A percentile compares a stretch with the other conserved stretches of the same genome.
Conservation (phyloP, 2,329 filamentous ascomycete species). For the Aspergillus bombycis region DNA sequence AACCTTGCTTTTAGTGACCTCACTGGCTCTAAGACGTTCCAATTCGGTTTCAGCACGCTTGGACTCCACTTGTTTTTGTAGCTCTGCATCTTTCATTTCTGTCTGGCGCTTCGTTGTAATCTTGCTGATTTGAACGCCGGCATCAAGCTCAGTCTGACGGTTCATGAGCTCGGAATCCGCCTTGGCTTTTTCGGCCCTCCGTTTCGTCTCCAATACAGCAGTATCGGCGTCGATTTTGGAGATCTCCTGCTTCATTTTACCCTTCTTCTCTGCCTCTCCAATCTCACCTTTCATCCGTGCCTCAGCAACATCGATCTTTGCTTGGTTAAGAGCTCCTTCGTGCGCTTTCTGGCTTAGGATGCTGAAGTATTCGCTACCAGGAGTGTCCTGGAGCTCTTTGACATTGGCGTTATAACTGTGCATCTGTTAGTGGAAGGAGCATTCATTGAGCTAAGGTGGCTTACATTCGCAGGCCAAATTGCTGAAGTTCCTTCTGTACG, state of each 20-base stretch:
- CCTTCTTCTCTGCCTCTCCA: conserved; percentile 72
- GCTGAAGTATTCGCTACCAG: conserved; percentile 79
- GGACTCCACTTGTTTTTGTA: conserved; percentile 76
- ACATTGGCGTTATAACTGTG: conserved; percentile 71
- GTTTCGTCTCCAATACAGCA: conserved; percentile 80
- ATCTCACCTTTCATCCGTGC: conserved; percentile 64
- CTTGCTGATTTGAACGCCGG: conserved; percentile 74
- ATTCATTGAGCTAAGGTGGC: conserved; percentile 5
- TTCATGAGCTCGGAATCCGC: conserved; percentile 78
- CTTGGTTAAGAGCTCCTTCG: conserved; percentile 82
- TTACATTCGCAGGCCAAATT: conserved; percentile 77
- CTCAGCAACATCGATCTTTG: conserved; percentile 64
- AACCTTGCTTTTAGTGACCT: conserved; percentile 73
- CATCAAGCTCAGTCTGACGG: conserved; percentile 70
- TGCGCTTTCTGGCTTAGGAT: conserved; percentile 82
- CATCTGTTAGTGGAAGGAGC: conserved; percentile 6
- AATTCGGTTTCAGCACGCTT: conserved; percentile 79
- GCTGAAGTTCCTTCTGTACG: conserved; percentile 76
- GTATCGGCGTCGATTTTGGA: conserved; percentile 87
- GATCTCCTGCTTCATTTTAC: conserved; percentile 81
- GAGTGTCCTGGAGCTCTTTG: conserved; percentile 84
- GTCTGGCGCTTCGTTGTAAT: conserved; percentile 74
- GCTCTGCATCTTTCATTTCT: conserved; percentile 76
- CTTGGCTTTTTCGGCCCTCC: conserved; percentile 76
- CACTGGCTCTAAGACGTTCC: conserved; percentile 74